phyloP scores from a whole-genome alignment of 257 asterid species.

The Nicotiana noctiflora region DNA sequence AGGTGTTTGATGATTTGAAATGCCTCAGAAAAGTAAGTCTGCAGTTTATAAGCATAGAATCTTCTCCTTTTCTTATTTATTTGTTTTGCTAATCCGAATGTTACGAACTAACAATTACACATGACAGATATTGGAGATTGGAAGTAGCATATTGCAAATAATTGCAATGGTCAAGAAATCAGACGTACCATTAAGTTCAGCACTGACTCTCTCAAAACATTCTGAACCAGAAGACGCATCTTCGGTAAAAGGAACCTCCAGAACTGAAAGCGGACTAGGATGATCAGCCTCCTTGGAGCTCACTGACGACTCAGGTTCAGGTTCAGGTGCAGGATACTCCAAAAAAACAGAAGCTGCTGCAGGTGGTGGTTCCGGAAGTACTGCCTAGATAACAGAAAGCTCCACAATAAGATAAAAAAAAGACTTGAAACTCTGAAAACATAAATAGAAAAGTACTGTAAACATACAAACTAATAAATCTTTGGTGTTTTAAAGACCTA shows the following conservation, averaged over 20 bases:
- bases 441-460: not conserved
- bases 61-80: no score
- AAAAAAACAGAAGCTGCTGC: slow-evolving; percentile 8
- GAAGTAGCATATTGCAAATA: not conserved
- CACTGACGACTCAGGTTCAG: slow-evolving; percentile 49
- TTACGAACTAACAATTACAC: no score
- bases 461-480: not conserved
- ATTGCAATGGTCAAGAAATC: not conserved
- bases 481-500: not conserved
- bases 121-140: not conserved
- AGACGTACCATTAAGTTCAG: slow-evolving; percentile 67
- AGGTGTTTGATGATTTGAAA: no score
- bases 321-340: slow-evolving; percentile 20
- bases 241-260: slow-evolving; percentile 58
- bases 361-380: not conserved
- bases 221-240: slow-evolving; percentile 52
- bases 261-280: slow-evolving; percentile 81
- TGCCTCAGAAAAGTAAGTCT: no score
- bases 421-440: not conserved
- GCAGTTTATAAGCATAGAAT: no score
- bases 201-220: slow-evolving; percentile 72
- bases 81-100: no score
- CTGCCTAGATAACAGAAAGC: not conserved
- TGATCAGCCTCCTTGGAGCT: slow-evolving; percentile 69
- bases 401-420: not conserved